phyloP scores from a whole-genome alignment of 441 rosid species.

The Euphorbia corollata region DNA sequence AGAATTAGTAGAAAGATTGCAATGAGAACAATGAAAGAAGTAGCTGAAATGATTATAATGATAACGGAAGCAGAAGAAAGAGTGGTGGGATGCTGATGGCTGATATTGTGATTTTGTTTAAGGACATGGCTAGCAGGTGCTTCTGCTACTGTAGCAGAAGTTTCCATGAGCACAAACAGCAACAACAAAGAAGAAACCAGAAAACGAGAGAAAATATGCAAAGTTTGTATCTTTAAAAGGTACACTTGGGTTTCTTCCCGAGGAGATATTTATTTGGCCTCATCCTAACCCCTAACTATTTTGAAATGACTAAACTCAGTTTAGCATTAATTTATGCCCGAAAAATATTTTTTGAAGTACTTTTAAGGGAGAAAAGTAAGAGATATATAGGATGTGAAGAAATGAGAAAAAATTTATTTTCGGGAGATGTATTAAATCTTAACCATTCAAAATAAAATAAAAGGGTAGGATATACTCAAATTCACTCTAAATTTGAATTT shows the following conservation, averaged over 20 bases:
- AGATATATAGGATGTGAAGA: too few relatives aligned
- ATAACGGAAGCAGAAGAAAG: constrained; percentile 44
- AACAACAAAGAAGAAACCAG: constrained; percentile 15
- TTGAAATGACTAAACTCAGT: too few relatives aligned
- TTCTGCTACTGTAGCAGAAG: background rate
- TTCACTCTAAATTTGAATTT: too few relatives aligned
- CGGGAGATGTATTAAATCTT: too few relatives aligned
- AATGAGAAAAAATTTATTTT: too few relatives aligned
- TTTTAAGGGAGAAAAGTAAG: too few relatives aligned
- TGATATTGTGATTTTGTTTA: constrained; percentile 18
- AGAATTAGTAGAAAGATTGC: constrained; percentile 35
- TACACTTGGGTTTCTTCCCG: constrained; percentile 16
- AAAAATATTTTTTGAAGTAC: too few relatives aligned
- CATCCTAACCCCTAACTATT: too few relatives aligned
- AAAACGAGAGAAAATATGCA: constrained; percentile 17
- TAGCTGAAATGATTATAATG: constrained; percentile 34
- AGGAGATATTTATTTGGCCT: constrained; percentile 14
- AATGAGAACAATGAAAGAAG: constrained; percentile 35
- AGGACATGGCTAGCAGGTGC: constrained; percentile 24
- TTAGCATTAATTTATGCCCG: too few relatives aligned
- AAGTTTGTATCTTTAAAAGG: constrained; percentile 11
- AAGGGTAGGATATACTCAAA: too few relatives aligned
- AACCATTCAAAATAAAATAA: too few relatives aligned
- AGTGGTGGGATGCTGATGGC: constrained; percentile 22
- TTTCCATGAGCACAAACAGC: constrained; percentile 38